Percentiles rank a stretch among this genome's conserved stretches.
These are phyloP conservation scores for Plasmopara muralis DNA, from an alignment of 352 stramenopile genomes.

Conservation along the genomic window DNA sequence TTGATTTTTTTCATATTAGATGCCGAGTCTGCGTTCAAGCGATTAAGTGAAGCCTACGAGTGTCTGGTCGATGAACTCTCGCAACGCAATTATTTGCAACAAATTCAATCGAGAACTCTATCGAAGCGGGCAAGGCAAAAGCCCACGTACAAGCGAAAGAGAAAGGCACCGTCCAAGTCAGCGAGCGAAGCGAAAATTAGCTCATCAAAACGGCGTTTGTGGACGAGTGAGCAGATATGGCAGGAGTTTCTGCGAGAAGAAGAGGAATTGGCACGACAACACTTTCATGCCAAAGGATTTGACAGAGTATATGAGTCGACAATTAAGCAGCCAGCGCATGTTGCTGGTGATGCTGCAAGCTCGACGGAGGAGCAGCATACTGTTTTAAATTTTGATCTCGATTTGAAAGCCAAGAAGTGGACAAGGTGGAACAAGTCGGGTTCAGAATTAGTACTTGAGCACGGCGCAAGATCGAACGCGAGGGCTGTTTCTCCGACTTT, in stretches of 20 bases:
- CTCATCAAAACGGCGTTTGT: slow-evolving; percentile 12
- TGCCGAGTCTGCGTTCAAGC: slow-evolving; percentile 73
- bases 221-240: slow-evolving; percentile 66
- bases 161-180: slow-evolving; percentile 3
- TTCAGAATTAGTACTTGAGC: not conserved
- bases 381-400: slow-evolving; percentile 34
- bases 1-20: slow-evolving; percentile 19
- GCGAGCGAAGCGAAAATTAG: slow-evolving; percentile 1
- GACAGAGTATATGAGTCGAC: slow-evolving; percentile 39
- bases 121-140: slow-evolving; percentile 7
- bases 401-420: slow-evolving; percentile 37
- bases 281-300: slow-evolving; percentile 63
- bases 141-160: slow-evolving; percentile 12
- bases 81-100: slow-evolving; percentile 48
- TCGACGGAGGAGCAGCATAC: slow-evolving; percentile 18
- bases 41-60: slow-evolving; percentile 68
- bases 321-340: not conserved
- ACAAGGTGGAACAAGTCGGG: slow-evolving; percentile 25
- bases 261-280: slow-evolving; percentile 44
- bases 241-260: slow-evolving; percentile 61
- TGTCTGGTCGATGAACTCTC: slow-evolving; percentile 44
- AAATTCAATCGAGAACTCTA: slow-evolving; percentile 11
- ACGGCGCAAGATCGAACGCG: too few relatives aligned
- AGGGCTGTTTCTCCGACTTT: not conserved
- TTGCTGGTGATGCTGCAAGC: not conserved